Evolutionary conservation across 805 yeast genomes (phyloP), one percentile per base, ranked within the genome.

Genomic region (Kodamaea lidongshanica): DNA sequence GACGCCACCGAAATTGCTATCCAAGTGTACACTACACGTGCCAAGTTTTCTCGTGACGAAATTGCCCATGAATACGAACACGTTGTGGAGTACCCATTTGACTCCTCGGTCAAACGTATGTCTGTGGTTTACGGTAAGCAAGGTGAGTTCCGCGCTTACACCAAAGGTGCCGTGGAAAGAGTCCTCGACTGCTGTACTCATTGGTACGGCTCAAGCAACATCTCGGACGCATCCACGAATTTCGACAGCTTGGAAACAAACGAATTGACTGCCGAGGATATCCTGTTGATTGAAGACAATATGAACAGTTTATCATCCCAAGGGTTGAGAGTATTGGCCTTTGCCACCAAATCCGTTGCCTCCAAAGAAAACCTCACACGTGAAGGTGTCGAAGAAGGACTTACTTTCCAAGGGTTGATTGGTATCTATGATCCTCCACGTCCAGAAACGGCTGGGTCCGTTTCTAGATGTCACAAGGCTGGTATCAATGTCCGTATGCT

Each of bases 1-100:
- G 95, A 85, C 50, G 89, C 95, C 23, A 85, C 95, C 3, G 95
- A 85, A 58, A 77, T 81, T 46, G 94, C 95, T 3, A 79, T 85
- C 38, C 89, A 83, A 47, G 89, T 84, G 1, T 82, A 80, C 48
- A 70, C 78, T 13, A 58, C 76, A 8, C 70, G 87, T 45, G 58
- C 79, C 38, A 68, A 67, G 17, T 62, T 56, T 38, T 66, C 69
- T 13, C 67, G 82, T 44, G 59, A 61, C 9, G 16, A 18, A 7
- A 25, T 23, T 14, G 42, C 42, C 7, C 48, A 68, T 39, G 47
- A 44, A 2, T 65, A 50, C 38, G 45, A 50, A n/a, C 77, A 74
- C 42, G 33, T 76, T 16, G 70, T 68, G 19, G 89, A 80, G 57
- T 79, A 63, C 44, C 88, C 89, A 12, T 81, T 81, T 46, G 89